phyloP scores from a whole-genome alignment of 2,329 filamentous ascomycete species.

The Cladosporium sp. region DNA sequence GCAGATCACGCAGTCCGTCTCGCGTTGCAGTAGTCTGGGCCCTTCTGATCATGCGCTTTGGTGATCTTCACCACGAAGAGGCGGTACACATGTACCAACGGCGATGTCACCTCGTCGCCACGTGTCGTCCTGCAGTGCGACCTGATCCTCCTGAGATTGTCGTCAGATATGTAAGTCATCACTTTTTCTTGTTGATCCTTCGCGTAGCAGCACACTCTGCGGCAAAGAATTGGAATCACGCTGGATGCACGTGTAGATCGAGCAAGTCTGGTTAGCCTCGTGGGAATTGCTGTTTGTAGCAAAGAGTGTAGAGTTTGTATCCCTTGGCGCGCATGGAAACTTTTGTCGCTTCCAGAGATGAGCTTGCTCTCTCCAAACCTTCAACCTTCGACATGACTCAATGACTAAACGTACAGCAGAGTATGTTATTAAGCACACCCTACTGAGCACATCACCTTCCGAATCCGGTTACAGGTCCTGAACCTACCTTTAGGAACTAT shows the following conservation, averaged over 20 bases:
- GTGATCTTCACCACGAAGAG: not conserved
- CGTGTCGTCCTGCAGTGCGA: not conserved
- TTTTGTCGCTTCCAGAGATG: not conserved
- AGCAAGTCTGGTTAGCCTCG: not conserved
- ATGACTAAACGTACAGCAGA: too few relatives aligned
- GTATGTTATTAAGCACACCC: not conserved
- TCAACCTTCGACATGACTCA: not conserved
- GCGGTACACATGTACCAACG: not conserved
- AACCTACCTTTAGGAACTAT: not conserved
- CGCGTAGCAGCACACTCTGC: not conserved
- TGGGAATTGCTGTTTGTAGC: not conserved
- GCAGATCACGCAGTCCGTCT: not conserved
- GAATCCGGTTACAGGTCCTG: not conserved
- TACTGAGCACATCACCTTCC: not conserved
- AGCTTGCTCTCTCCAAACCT: not conserved
- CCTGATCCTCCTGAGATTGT: not conserved
- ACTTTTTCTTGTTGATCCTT: not conserved
- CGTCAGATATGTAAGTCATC: not conserved
- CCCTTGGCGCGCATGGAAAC: not conserved
- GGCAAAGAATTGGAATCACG: not conserved
- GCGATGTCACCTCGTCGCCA: not conserved
- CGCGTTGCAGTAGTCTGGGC: not conserved
- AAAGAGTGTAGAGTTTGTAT: not conserved
- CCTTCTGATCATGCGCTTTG: not conserved
- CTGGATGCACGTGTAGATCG: not conserved